phyloP scores from a whole-genome alignment of 2,329 filamentous ascomycete genomes.

The Pseudocercospora vitis region DNA sequence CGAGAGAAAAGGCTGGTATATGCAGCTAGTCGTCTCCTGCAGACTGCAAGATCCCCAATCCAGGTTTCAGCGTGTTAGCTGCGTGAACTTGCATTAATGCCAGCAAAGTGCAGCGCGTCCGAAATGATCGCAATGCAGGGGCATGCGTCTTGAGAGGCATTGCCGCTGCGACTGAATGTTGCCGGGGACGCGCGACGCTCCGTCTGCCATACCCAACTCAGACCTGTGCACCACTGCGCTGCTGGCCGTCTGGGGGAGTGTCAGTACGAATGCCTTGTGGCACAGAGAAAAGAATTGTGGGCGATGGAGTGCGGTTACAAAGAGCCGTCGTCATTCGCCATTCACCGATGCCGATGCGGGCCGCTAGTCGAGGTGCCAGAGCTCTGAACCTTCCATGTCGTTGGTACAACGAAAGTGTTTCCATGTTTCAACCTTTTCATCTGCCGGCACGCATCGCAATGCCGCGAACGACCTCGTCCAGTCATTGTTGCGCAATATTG shows the following conservation, averaged over 20 bases:
- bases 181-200: not conserved
- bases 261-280: no score
- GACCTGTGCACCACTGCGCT: not conserved
- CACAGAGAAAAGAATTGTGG: no score
- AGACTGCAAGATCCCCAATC: constrained; percentile 15
- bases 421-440: not conserved
- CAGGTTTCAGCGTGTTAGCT: constrained; percentile 12
- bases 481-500: constrained; percentile 4
- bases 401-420: not conserved
- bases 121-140: constrained; percentile 12
- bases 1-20: constrained; percentile 25
- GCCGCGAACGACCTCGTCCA: constrained; percentile 1
- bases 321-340: not conserved
- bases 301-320: not conserved
- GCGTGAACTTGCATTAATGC: constrained; percentile 19
- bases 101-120: constrained; percentile 18
- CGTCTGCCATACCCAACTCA: not conserved
- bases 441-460: constrained; percentile 5
- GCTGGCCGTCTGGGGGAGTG: no score
- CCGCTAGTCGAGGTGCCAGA: not conserved
- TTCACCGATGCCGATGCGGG: constrained; percentile 1
- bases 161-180: not conserved
- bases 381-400: not conserved
- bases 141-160: constrained; percentile 1
- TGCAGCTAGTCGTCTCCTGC: constrained; percentile 19